Evolutionary conservation across 441 rosid genomes (phyloP).

Genomic region (Corymbia calophylla): DNA sequence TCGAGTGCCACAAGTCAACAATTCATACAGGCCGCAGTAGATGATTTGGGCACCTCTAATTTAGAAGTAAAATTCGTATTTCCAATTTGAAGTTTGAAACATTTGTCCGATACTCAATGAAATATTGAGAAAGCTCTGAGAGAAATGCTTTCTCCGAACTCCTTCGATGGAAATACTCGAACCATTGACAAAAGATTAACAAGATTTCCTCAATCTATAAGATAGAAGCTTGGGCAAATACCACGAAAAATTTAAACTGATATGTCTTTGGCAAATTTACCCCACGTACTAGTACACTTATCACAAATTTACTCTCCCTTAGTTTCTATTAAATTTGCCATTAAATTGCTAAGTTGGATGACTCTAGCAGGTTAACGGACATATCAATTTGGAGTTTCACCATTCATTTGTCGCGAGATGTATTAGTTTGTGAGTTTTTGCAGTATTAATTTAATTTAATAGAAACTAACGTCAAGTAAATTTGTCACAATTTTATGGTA

Average conservation of each 20-base stretch:
- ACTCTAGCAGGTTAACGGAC: accelerated
- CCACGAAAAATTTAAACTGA: no score
- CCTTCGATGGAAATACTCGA: no score
- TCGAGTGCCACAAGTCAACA: not conserved
- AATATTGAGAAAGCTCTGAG: not conserved
- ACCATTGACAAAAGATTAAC: not conserved
- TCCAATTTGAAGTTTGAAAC: not conserved
- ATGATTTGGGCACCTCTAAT: not conserved
- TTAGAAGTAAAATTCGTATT: not conserved
- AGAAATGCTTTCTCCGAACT: not conserved
- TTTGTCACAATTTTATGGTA: no score
- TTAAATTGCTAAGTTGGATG: no score
- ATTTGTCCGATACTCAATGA: not conserved
- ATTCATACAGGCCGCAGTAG: not conserved
- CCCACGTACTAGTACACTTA: accelerated
- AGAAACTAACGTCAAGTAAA: no score
- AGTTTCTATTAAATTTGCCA: accelerated
- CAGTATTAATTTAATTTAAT: no score
- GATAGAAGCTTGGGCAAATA: not conserved
- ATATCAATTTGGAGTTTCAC: not conserved
- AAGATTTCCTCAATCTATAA: not conserved
- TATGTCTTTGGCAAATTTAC: accelerated
- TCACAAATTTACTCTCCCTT: no score
- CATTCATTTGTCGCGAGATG: accelerated
- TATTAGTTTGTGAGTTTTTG: no score